Conservation (phyloP, 1,139 yeast genomes). For the Yamadazyma jaroonii region DNA sequence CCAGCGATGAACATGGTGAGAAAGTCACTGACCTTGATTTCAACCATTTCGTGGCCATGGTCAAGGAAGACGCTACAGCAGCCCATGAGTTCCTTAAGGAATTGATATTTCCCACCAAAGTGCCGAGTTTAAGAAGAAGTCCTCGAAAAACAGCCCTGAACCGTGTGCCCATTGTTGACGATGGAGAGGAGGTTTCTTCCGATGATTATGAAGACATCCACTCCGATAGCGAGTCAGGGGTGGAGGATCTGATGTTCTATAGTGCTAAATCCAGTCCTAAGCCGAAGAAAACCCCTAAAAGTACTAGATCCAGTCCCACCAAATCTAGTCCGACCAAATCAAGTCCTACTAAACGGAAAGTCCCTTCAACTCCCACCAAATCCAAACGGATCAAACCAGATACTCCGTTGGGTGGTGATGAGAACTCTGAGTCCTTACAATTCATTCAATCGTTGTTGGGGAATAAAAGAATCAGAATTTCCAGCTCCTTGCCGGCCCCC, state of each 20-base stretch:
- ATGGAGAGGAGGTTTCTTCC: constrained; percentile 4
- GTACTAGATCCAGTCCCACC: not conserved
- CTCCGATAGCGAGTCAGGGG: constrained; percentile 10
- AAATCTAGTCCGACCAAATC: not conserved
- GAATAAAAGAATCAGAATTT: constrained; percentile 3
- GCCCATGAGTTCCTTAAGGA: constrained; percentile 1
- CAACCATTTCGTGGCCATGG: not conserved
- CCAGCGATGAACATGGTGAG: constrained; percentile 32
- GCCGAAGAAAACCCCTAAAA: constrained; percentile 8
- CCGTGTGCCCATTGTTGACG: not conserved
- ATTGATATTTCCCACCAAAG: constrained; percentile 1
- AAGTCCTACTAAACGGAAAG: constrained; percentile 3
- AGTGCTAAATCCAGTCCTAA: constrained; percentile 5
- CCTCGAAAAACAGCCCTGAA: not conserved
- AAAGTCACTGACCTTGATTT: constrained; percentile 15
- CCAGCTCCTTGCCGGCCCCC: constrained; percentile 9
- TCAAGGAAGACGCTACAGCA: not conserved
- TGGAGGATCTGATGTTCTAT: constrained; percentile 2
- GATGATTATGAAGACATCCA: constrained; percentile 2
- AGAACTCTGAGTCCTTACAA: constrained; percentile 6
- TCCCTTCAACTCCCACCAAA: constrained; percentile 1
- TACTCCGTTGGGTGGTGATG: constrained; percentile 1
- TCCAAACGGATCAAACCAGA: not conserved
- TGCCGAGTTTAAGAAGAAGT: constrained; percentile 1
- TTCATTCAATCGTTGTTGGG: constrained; percentile 14